A percentile compares a stretch with the other conserved stretches of the same genome.
These are phyloP conservation scores for Eragrostis tef DNA, from an alignment of 202 grass and related monocot genomes.

Conservation along the genomic window DNA sequence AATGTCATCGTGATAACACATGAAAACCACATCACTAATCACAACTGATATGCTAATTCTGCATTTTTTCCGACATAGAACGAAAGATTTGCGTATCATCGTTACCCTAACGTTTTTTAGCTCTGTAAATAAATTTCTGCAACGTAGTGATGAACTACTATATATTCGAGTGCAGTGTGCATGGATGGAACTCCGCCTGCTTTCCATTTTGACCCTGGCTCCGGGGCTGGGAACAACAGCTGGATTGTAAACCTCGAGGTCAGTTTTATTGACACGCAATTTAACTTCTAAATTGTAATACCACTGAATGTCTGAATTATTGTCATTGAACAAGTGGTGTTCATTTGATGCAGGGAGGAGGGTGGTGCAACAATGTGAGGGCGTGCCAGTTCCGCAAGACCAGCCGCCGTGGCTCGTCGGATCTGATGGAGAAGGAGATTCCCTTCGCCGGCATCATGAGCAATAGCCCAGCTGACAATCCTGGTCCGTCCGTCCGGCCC, in stretches of 20 bases:
- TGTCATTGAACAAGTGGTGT: not conserved
- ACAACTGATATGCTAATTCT: too few species aligned
- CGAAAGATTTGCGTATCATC: too few species aligned
- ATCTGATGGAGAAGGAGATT: conserved; percentile 71
- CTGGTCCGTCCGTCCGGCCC: conserved; percentile 46
- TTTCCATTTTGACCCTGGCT: conserved; percentile 71
- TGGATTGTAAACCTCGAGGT: conserved; percentile 91
- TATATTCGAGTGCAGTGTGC: conserved; percentile 60
- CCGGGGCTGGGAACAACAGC: conserved; percentile 58
- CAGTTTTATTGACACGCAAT: not conserved
- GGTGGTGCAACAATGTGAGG: conserved; percentile 79
- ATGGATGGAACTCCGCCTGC: conserved; percentile 78
- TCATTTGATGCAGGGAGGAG: conserved; percentile 61
- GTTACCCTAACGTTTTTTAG: too few species aligned
- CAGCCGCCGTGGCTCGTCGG: conserved; percentile 64
- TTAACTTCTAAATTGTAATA: not conserved
- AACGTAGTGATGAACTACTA: not conserved
- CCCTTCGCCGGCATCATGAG: conserved; percentile 77
- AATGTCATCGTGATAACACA: not conserved
- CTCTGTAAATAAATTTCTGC: not conserved
- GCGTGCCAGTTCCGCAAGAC: conserved; percentile 62
- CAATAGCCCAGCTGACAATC: conserved; percentile 59
- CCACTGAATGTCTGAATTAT: not conserved
- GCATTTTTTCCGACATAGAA: too few species aligned
- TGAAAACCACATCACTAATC: too few species aligned